Percentiles rank a stretch among this genome's conserved stretches.
phyloP scores from a whole-genome alignment of 2,329 filamentous ascomycete genomes.

The Atkinsonella texensis region DNA sequence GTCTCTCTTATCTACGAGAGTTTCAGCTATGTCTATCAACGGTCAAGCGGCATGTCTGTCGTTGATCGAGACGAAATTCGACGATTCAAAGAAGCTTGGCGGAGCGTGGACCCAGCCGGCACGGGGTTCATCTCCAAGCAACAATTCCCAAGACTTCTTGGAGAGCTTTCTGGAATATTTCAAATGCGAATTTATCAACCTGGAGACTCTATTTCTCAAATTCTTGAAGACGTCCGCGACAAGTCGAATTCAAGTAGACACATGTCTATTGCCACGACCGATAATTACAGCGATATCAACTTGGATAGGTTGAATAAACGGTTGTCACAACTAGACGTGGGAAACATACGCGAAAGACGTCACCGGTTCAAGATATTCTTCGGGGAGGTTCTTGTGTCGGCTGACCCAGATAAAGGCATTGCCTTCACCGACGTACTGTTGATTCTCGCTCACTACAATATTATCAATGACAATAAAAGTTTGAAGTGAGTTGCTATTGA shows the following conservation, averaged over 20 bases:
- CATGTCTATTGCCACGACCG: constrained; percentile 39
- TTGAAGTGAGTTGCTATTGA: constrained; percentile 45
- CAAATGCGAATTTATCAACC: constrained; percentile 94
- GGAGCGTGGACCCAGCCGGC: constrained; percentile 83
- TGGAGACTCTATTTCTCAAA: constrained; percentile 74
- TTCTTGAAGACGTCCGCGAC: constrained; percentile 72
- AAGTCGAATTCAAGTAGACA: constrained; percentile 41
- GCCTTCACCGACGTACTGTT: constrained; percentile 86
- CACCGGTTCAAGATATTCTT: constrained; percentile 88
- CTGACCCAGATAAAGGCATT: constrained; percentile 80
- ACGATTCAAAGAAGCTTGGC: constrained; percentile 97
- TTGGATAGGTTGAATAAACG: constrained; percentile 63
- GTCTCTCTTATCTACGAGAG: constrained; percentile 98
- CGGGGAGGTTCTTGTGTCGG: constrained; percentile 89
- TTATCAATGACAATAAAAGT: constrained; percentile 96
- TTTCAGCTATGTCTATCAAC: constrained; percentile 98
- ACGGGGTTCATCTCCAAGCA: constrained; percentile 87
- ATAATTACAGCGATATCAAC: constrained; percentile 51
- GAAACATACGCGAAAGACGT: constrained; percentile 61
- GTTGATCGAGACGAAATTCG: constrained; percentile 90
- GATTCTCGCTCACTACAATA: constrained; percentile 96
- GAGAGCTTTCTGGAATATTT: constrained; percentile 88
- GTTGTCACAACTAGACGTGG: constrained; percentile 60
- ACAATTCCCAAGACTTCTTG: constrained; percentile 74
- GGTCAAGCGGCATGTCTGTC: constrained; percentile 81